Evolutionary conservation across 768 basidiomycete species (phyloP).

Genomic region (Leccinum ochraceum): DNA sequence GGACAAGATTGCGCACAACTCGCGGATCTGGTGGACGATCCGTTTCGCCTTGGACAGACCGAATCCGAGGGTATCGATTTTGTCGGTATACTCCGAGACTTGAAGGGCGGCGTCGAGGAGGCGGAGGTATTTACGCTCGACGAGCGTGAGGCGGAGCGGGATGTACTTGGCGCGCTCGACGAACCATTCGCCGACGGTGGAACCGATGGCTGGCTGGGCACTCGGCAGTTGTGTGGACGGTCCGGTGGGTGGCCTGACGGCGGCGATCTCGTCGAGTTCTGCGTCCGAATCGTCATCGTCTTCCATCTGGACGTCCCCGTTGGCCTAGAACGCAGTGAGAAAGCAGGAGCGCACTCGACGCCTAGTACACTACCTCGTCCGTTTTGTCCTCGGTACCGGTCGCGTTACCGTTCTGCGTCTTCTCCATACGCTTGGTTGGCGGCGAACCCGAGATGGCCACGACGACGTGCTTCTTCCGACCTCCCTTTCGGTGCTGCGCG

Average conservation of each 20-base stretch:
- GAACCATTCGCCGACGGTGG: conserved; percentile 81
- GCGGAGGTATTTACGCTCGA: conserved; percentile 82
- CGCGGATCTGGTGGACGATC: conserved; percentile 83
- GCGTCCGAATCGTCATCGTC: conserved; percentile 36
- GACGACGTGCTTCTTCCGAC: conserved; percentile 62
- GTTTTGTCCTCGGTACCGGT: conserved; percentile 6
- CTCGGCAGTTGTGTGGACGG: conserved; percentile 40
- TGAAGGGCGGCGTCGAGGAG: conserved; percentile 82
- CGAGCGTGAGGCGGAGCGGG: conserved; percentile 71
- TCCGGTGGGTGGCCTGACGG: conserved; percentile 25
- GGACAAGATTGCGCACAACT: conserved; percentile 85
- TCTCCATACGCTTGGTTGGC: conserved; percentile 10
- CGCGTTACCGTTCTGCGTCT: conserved; percentile 18
- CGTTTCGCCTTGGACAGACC: conserved; percentile 83
- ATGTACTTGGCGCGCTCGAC: conserved; percentile 80
- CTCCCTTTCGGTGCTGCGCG: conserved; percentile 81
- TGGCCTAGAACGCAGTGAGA: conserved; percentile 20
- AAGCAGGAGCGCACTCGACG: not conserved
- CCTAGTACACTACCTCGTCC: conserved; percentile 22
- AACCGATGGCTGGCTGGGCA: conserved; percentile 60
- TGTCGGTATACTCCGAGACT: conserved; percentile 89
- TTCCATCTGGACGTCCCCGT: conserved; percentile 38
- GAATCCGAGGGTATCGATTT: conserved; percentile 80
- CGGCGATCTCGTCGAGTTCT: conserved; percentile 41
- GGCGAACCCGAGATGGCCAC: conserved; percentile 42